Base-by-base conservation (phyloP, 2,329 filamentous ascomycete genomes). In the Claviceps africana region DNA sequence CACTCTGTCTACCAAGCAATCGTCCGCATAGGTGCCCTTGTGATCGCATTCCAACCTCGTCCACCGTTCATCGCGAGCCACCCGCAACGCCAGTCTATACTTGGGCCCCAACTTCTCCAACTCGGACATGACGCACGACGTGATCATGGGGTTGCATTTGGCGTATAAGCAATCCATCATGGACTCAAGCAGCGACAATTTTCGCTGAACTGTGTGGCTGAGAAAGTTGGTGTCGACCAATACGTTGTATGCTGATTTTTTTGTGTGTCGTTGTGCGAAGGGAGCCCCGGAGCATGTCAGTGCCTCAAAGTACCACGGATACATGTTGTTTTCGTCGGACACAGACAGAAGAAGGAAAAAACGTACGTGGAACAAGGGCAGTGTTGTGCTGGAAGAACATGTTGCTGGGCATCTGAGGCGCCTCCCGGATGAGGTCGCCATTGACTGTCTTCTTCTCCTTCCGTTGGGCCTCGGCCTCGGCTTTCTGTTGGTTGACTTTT, bases 101-200 rank as follows among this genome's bases (percentile, higher is more conserved):
- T 93, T 93, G 3, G 81, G 80, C 0, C 91, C 90, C 10, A 96
- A 76, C 66, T 95, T 95, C 65, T 95, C 89, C 57, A 96, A 70
- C 67, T 95, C 89, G 52, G 83, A 84, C 78, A 90, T 83, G 59
- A 83, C 83, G 71, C 86, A 77, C 54, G 63, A 73, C 2, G 89
- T 95, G 58, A 97, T 89, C 57, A 93, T 85, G 19, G 89, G 88
- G 22, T 83, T 88, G 66, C 87, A 93, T 62, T 94, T 94, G 19
- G 91, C 91, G 66, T 90, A 95, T 4, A 98, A 77, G 51, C 87
- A 86, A 67, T 96, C 89, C 88, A 96, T 95, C 74, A 96, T 87
- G 3, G 85, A 83, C 55, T 91, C 84, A 21, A 95, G 77, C 13
- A 97, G 73, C 35, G 90, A 88, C 21, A 97, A 79, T 71, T 98